Evolutionary conservation across 2,329 filamentous ascomycete species (phyloP).

Genomic region (Aspergillus floridensis): DNA sequence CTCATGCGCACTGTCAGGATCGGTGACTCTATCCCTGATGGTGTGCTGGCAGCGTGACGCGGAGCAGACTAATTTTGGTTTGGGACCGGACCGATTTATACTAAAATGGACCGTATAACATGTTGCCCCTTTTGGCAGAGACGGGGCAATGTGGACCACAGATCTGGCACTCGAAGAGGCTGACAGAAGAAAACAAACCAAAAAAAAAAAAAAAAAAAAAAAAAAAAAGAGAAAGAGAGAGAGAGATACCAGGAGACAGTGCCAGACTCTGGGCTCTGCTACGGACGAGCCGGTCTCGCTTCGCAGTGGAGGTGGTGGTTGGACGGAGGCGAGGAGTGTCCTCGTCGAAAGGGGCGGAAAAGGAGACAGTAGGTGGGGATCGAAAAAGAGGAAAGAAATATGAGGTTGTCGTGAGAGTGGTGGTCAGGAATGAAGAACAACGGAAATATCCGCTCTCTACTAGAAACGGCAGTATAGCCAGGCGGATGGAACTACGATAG

Average conservation of each 20-base stretch:
- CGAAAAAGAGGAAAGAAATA: background rate
- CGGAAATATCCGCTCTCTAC: conserved; percentile 12
- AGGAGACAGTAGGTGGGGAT: background rate
- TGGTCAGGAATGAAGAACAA: conserved; percentile 1
- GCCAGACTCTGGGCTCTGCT: conserved; percentile 6
- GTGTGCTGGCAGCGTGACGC: background rate
- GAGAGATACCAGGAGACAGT: background rate
- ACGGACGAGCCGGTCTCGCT: conserved; percentile 19
- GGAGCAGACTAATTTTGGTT: background rate
- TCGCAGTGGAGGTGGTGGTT: conserved; percentile 5
- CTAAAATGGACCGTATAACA: background rate
- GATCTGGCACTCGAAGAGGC: background rate
- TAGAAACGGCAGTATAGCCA: conserved; percentile 7
- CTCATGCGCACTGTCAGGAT: background rate
- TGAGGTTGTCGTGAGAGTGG: background rate
- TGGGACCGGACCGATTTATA: background rate
- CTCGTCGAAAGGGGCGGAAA: background rate
- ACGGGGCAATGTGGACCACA: background rate
- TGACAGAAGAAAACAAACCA: background rate
- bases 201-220: conserved; percentile 1
- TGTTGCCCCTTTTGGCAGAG: background rate
- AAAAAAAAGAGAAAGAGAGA: conserved; percentile 7
- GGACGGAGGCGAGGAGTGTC: background rate
- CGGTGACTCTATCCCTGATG: background rate
- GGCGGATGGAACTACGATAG: conserved; percentile 8